Evolutionary conservation across 805 yeast genomes (phyloP).

Genomic region (Cyberlindnera suaveolens): DNA sequence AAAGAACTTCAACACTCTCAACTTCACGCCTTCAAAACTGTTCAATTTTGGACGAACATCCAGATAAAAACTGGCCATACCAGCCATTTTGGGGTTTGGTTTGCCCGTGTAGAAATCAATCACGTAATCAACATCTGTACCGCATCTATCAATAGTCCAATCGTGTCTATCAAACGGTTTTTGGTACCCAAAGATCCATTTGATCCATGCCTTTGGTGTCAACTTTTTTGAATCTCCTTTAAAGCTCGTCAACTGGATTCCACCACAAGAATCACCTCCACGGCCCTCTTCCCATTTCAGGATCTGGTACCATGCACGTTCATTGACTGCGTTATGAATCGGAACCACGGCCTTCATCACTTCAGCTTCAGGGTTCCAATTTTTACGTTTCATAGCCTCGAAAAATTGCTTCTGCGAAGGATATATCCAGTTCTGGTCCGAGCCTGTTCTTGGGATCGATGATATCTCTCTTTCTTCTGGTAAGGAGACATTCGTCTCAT

Average conservation of each 20-base stretch:
- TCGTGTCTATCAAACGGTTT: slow-evolving; percentile 95
- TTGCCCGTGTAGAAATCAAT: slow-evolving; percentile 78
- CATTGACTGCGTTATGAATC: slow-evolving; percentile 89
- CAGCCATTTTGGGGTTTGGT: slow-evolving; percentile 38
- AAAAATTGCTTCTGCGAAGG: slow-evolving; percentile 94
- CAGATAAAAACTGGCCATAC: slow-evolving; percentile 57
- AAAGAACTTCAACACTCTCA: slow-evolving; percentile 60
- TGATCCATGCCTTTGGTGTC: slow-evolving; percentile 81
- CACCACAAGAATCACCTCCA: slow-evolving; percentile 68
- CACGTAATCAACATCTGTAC: slow-evolving; percentile 77
- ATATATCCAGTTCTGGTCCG: slow-evolving; percentile 76
- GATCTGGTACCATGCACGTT: slow-evolving; percentile 84
- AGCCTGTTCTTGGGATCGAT: slow-evolving; percentile 75
- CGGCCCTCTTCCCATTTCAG: slow-evolving; percentile 69
- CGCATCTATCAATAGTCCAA: slow-evolving; percentile 86
- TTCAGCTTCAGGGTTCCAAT: slow-evolving; percentile 72
- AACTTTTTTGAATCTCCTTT: slow-evolving; percentile 81
- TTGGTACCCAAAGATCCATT: slow-evolving; percentile 54
- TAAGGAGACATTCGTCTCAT: slow-evolving; percentile 34
- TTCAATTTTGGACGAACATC: slow-evolving; percentile 93
- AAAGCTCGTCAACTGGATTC: slow-evolving; percentile 76
- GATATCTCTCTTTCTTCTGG: slow-evolving; percentile 74
- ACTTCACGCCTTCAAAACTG: slow-evolving; percentile 68
- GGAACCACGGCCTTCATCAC: slow-evolving; percentile 94
- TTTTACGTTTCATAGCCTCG: slow-evolving; percentile 89